Conservation (phyloP, 257 asterid species). For the Solanum microdontum region DNA sequence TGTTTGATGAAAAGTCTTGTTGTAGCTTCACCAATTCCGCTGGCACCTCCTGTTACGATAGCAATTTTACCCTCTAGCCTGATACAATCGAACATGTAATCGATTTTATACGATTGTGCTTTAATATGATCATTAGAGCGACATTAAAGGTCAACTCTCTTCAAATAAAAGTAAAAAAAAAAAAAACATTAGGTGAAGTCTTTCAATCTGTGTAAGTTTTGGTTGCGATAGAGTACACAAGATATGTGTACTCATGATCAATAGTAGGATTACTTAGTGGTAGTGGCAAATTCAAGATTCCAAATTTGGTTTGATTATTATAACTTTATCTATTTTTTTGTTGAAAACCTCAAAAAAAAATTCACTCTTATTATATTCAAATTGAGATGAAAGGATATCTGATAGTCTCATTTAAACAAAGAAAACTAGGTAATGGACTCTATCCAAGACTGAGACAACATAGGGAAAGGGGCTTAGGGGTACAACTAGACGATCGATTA, state of each 20-base stretch:
- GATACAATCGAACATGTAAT: background rate
- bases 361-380: no score
- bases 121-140: background rate
- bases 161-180: background rate
- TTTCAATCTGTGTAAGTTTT: background rate
- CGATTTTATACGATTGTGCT: background rate
- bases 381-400: no score
- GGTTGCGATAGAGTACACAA: background rate
- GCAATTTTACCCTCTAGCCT: constrained; percentile 20
- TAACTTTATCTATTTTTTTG: background rate
- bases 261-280: background rate
- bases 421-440: no score
- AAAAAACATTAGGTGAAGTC: background rate
- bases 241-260: background rate
- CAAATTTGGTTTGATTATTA: background rate
- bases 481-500: no score
- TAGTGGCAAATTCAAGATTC: background rate
- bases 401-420: no score
- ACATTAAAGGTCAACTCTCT: background rate
- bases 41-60: constrained; percentile 14
- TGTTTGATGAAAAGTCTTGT: constrained; percentile 4
- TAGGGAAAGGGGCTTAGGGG: no score
- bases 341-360: background rate
- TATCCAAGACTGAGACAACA: no score
- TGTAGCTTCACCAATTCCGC: constrained; percentile 11